Base-by-base conservation (phyloP, 495 filamentous ascomycete species). In the Aspergillus nanangensis region DNA sequence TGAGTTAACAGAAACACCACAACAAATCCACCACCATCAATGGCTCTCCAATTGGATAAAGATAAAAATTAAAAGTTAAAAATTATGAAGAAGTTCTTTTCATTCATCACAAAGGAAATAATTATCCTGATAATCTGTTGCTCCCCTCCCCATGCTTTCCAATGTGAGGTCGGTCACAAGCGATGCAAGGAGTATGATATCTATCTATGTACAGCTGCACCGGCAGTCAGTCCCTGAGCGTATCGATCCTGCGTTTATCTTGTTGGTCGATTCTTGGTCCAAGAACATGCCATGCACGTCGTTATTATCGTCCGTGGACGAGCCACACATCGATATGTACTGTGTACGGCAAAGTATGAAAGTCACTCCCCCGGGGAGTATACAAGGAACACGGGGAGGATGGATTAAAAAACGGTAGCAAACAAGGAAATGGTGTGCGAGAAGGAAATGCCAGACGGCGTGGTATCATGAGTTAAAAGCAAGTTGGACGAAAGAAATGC, bases 171-270 rank as follows among this genome's bases (percentile, higher is more conserved):
- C n/a, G n/a, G n/a, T n/a, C n/a, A n/a, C n/a, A n/a, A n/a, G n/a
- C 48, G 52, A 48, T 22, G 18, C 37, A 18, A 36, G 33, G 19
- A 39, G 20, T 39, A 42, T 42, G 48, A 22, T 43, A 38, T 45
- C 43, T 48, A 44, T 47, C 31, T 69, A 69, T 71, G 65, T 69
- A 71, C 65, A 67, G 62, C 58, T 61, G 67, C 60, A 62, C 48
- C 41, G 57, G n/a, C n/a, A n/a, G n/a, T n/a, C n/a, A n/a, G n/a
- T n/a, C n/a, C n/a, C n/a, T n/a, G n/a, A n/a, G n/a, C n/a, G n/a
- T n/a, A 46, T 58, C 17, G 5, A 53, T 38, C 53, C 53, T 43
- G 47, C 40, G 23, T 38, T 4, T 32, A 22, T 21, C 15, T 52
- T 57, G 44, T 43, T 38, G 17, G 53, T 52, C 33, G 41, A 14